phyloP scores from a whole-genome alignment of 2,329 filamentous ascomycete genomes.

The Pseudogymnoascus sp. region DNA sequence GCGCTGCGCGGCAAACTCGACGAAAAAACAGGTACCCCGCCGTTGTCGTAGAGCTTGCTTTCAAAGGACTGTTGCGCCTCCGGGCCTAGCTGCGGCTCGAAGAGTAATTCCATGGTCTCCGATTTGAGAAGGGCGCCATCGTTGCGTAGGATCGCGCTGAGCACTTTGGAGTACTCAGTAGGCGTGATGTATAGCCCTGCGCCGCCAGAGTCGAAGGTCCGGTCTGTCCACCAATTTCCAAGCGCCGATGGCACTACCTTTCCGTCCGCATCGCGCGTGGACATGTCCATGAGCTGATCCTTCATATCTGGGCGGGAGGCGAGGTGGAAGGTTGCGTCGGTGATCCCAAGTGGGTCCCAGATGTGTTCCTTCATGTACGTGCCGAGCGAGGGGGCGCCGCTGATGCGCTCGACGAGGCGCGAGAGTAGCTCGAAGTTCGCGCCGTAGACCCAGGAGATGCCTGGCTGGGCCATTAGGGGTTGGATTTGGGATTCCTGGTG shows the following conservation, averaged over 20 bases:
- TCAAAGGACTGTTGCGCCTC: not conserved
- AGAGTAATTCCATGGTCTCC: slow-evolving; percentile 35
- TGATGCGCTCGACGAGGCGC: not conserved
- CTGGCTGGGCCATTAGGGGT: not conserved
- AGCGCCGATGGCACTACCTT: not conserved
- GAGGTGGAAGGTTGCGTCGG: slow-evolving; percentile 7
- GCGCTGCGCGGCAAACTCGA: slow-evolving; percentile 72
- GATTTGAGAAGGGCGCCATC: slow-evolving; percentile 39
- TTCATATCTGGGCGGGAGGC: slow-evolving; percentile 15
- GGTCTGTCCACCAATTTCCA: not conserved
- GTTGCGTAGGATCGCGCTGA: slow-evolving; percentile 38
- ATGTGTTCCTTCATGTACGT: slow-evolving; percentile 41
- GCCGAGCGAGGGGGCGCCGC: not conserved
- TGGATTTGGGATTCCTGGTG: not conserved
- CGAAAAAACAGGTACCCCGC: slow-evolving; percentile 71
- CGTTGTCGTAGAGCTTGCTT: slow-evolving; percentile 57
- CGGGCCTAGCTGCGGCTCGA: slow-evolving; percentile 34
- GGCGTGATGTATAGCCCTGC: slow-evolving; percentile 29
- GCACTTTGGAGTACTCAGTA: slow-evolving; percentile 33
- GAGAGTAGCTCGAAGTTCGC: not conserved
- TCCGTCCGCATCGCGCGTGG: slow-evolving; percentile 10
- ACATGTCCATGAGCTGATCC: slow-evolving; percentile 11
- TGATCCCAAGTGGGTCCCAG: slow-evolving; percentile 37
- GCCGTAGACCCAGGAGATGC: not conserved
- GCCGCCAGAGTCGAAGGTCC: slow-evolving; percentile 23